These are phyloP conservation scores for Ustilago tritici DNA, from an alignment of 1,284 basidiomycete species.

Conservation along the genomic window DNA sequence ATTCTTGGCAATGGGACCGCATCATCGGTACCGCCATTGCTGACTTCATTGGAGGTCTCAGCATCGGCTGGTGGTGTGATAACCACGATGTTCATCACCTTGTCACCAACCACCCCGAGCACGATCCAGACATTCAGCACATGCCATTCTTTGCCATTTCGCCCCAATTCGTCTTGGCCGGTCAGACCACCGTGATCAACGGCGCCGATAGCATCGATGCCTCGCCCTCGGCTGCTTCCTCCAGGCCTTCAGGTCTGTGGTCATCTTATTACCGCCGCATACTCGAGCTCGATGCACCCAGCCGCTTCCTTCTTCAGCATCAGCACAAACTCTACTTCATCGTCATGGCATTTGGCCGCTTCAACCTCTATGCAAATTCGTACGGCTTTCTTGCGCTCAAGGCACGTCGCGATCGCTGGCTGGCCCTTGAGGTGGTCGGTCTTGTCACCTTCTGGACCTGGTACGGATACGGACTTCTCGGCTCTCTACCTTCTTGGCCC, in stretches of 20 bases:
- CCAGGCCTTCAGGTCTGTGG: slow-evolving; percentile 74
- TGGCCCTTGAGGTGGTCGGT: slow-evolving; percentile 76
- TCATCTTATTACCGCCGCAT: slow-evolving; percentile 94
- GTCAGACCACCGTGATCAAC: slow-evolving; percentile 40
- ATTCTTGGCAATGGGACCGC: slow-evolving; percentile 85
- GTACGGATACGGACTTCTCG: slow-evolving; percentile 76
- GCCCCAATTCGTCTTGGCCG: slow-evolving; percentile 76
- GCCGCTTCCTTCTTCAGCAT: slow-evolving; percentile 78
- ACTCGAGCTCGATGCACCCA: slow-evolving; percentile 81
- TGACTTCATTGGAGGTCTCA: slow-evolving; percentile 89
- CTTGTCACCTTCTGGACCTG: slow-evolving; percentile 83
- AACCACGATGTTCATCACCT: slow-evolving; percentile 98
- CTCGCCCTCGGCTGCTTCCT: neutral
- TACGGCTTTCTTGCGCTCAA: slow-evolving; percentile 80
- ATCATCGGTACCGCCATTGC: slow-evolving; percentile 84
- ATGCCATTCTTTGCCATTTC: slow-evolving; percentile 96
- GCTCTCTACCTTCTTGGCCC: slow-evolving; percentile 78
- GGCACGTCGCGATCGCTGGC: slow-evolving; percentile 69
- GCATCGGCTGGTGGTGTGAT: slow-evolving; percentile 97
- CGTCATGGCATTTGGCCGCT: slow-evolving; percentile 89
- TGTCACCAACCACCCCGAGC: slow-evolving; percentile 95
- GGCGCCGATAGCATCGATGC: slow-evolving; percentile 1
- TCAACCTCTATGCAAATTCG: slow-evolving; percentile 93
- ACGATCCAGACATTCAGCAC: slow-evolving; percentile 91
- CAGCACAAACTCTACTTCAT: slow-evolving; percentile 96